phyloP scores from a whole-genome alignment of 495 filamentous ascomycete species.

The Penicillium atrosanguineum region DNA sequence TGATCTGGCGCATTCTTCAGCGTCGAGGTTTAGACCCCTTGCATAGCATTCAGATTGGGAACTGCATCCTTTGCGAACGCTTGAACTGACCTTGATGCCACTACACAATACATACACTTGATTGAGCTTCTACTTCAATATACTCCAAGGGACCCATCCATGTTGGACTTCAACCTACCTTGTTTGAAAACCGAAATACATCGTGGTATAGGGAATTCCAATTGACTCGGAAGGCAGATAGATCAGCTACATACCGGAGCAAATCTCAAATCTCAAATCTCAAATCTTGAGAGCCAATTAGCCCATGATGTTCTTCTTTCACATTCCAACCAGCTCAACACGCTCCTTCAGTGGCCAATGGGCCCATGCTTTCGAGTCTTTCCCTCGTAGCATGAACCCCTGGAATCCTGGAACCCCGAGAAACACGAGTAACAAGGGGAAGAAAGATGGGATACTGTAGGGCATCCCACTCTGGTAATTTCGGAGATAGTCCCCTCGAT shows the following conservation, averaged over 20 bases:
- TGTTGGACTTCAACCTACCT: no score
- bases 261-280: not conserved
- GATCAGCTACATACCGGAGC: not conserved
- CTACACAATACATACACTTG: no score
- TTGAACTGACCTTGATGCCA: not conserved
- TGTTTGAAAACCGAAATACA: no score
- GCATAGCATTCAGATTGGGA: not conserved
- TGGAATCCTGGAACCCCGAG: conserved; percentile 11
- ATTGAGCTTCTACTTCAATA: no score
- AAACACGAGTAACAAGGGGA: not conserved
- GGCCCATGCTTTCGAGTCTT: not conserved
- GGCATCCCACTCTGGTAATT: not conserved
- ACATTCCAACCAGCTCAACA: not conserved
- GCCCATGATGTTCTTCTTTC: not conserved
- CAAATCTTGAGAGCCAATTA: not conserved
- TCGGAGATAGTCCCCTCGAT: not conserved
- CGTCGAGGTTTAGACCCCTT: not conserved
- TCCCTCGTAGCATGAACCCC: conserved; percentile 6
- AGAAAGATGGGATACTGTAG: not conserved
- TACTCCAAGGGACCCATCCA: no score
- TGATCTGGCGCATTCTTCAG: not conserved
- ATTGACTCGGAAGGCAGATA: not conserved
- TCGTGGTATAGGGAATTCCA: no score
- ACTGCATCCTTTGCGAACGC: not conserved
- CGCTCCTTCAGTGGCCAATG: not conserved